Conservation (phyloP, 306 rosid species). For the Canavalia ensiformis region DNA sequence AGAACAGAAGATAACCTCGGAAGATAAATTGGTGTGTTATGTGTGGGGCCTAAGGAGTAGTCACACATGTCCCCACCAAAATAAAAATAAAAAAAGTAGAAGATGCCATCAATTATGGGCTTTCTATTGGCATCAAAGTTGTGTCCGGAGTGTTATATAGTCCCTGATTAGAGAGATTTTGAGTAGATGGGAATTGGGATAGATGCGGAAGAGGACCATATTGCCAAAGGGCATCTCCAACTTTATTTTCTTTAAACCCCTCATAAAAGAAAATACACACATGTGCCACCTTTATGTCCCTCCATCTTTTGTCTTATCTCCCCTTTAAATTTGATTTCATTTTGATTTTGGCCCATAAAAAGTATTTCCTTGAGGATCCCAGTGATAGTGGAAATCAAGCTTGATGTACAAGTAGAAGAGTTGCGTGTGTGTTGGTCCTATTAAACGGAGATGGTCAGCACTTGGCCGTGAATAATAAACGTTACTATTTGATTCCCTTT, state of each 20-base stretch:
- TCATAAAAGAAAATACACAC: constrained; percentile 7
- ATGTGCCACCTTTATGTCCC: constrained; percentile 48
- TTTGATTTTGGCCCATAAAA: constrained; percentile 36
- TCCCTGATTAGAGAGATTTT: constrained; percentile 33
- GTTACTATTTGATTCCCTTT: constrained; percentile 36
- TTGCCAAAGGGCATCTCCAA: constrained; percentile 44
- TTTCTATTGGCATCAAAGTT: constrained; percentile 42
- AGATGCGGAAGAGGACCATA: constrained; percentile 53
- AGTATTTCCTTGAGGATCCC: constrained; percentile 35
- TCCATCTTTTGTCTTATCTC: constrained; percentile 52
- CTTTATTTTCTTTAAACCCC: constrained; percentile 40
- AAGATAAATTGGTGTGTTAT: constrained; percentile 25
- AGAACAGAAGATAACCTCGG: constrained; percentile 37
- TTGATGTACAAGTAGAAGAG: constrained; percentile 46
- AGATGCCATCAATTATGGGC: constrained; percentile 47
- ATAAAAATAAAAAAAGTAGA: constrained; percentile 28
- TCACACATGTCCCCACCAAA: constrained; percentile 31
- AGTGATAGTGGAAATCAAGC: constrained; percentile 30
- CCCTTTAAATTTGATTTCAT: constrained; percentile 35
- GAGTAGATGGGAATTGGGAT: constrained; percentile 36
- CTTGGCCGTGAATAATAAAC: constrained; percentile 5
- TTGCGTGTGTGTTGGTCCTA: not conserved
- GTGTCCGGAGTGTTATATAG: constrained; percentile 18
- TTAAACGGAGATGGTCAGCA: not conserved
- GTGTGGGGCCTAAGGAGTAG: constrained; percentile 43